Evolutionary conservation across 805 yeast species (phyloP).

Genomic region (Kodamaea restingae): DNA sequence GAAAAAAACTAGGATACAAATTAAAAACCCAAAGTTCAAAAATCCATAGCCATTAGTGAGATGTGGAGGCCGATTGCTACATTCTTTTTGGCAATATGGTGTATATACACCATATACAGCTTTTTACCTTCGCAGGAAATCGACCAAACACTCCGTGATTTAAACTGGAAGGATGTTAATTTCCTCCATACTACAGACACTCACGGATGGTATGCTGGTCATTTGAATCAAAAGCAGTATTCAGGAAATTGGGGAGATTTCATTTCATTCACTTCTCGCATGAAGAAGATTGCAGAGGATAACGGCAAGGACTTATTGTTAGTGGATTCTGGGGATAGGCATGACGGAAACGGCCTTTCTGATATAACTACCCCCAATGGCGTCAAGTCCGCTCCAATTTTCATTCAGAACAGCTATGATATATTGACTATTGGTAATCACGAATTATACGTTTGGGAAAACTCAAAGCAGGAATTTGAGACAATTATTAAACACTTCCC

Average conservation of each 20-base stretch:
- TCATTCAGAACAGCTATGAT: slow-evolving; percentile 66
- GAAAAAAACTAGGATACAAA: not conserved
- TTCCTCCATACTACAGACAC: slow-evolving; percentile 95
- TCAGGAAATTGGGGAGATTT: slow-evolving; percentile 93
- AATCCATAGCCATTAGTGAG: too few relatives aligned
- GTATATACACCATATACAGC: not conserved
- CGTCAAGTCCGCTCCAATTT: slow-evolving; percentile 52
- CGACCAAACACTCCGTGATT: slow-evolving; percentile 31
- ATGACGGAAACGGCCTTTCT: slow-evolving; percentile 88
- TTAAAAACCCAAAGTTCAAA: too few relatives aligned
- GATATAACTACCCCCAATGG: slow-evolving; percentile 81
- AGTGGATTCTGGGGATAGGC: slow-evolving; percentile 89
- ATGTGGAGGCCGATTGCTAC: too few relatives aligned
- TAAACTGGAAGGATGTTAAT: slow-evolving; percentile 70
- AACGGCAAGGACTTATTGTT: slow-evolving; percentile 61
- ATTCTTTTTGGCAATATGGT: not conserved
- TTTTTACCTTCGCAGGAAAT: not conserved
- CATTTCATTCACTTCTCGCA: slow-evolving; percentile 56
- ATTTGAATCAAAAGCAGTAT: slow-evolving; percentile 69
- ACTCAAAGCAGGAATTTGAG: slow-evolving; percentile 63
- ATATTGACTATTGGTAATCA: slow-evolving; percentile 86
- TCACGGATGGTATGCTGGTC: slow-evolving; percentile 96
- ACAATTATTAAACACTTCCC: slow-evolving; percentile 54
- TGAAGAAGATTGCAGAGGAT: slow-evolving; percentile 42
- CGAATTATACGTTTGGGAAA: slow-evolving; percentile 70